Conservation (phyloP, 495 filamentous ascomycete species). For the Neurospora sublineolata region DNA sequence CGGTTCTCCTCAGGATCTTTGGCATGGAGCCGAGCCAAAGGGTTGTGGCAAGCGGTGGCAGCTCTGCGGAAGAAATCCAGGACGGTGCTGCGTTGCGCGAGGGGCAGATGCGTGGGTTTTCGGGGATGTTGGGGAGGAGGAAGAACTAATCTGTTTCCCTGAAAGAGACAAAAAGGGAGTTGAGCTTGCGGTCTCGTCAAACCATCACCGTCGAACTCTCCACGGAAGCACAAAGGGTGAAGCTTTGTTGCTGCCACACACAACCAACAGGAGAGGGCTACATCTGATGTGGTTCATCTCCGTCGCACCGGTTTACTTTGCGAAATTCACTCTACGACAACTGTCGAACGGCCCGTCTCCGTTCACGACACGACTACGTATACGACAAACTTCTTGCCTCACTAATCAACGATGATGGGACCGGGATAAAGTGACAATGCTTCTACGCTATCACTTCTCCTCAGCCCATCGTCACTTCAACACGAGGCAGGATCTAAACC, state of each 20-base stretch:
- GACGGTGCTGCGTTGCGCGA: constrained; percentile 66
- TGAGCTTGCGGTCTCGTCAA: constrained; percentile 4
- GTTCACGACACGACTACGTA: not conserved
- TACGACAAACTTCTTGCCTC: not conserved
- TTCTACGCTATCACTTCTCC: constrained; percentile 28
- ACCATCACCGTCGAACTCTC: constrained; percentile 1
- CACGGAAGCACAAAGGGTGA: constrained; percentile 13
- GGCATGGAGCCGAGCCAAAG: constrained; percentile 44
- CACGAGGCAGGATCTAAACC: not conserved
- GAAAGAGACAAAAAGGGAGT: constrained; percentile 4
- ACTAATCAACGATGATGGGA: not conserved
- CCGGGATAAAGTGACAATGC: constrained; percentile 28
- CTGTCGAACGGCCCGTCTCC: not conserved
- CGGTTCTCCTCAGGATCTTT: constrained; percentile 49
- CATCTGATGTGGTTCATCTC: not conserved
- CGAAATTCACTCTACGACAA: not conserved
- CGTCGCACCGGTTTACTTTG: not conserved
- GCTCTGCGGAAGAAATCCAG: constrained; percentile 39
- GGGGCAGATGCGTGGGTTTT: constrained; percentile 53
- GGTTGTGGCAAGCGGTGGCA: constrained; percentile 18
- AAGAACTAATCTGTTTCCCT: not conserved
- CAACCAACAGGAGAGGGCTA: not conserved
- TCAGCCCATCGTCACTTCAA: not conserved
- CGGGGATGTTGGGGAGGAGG: constrained; percentile 41
- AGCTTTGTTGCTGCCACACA: constrained; percentile 4